Percentiles rank a stretch among this genome's conserved stretches.
Conservation (phyloP, 495 filamentous ascomycete species). For the Annulohypoxylon nitens region DNA sequence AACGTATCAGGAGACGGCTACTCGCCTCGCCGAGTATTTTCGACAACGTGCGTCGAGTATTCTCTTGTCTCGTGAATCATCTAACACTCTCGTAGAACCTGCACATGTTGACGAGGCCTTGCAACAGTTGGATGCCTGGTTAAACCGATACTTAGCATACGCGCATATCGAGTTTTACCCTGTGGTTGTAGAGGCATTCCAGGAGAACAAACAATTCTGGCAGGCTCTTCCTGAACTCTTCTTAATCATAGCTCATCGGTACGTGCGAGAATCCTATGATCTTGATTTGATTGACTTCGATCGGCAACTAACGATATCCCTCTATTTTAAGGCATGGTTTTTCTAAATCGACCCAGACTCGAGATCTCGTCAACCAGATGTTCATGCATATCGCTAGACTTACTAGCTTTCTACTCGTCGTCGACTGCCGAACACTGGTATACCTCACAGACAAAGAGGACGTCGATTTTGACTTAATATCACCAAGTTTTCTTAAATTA, state of each 20-base stretch:
- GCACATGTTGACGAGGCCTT: slow-evolving; percentile 56
- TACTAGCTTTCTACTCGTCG: slow-evolving; percentile 42
- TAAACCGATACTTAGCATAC: slow-evolving; percentile 57
- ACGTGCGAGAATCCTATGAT: slow-evolving; percentile 13
- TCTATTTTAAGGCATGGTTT: slow-evolving; percentile 28
- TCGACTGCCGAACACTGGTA: slow-evolving; percentile 41
- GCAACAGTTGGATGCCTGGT: slow-evolving; percentile 57
- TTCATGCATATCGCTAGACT: slow-evolving; percentile 45
- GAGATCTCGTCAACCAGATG: slow-evolving; percentile 45
- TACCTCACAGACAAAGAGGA: slow-evolving; percentile 30
- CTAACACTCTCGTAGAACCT: slow-evolving; percentile 49
- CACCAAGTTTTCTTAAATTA: slow-evolving; percentile 44
- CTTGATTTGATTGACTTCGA: background rate
- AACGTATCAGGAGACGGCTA: slow-evolving; percentile 54
- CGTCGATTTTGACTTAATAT: slow-evolving; percentile 41
- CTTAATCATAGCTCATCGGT: slow-evolving; percentile 42
- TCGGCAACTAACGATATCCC: slow-evolving; percentile 10
- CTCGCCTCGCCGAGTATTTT: slow-evolving; percentile 54
- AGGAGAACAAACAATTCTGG: slow-evolving; percentile 54
- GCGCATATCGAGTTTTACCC: slow-evolving; percentile 39
- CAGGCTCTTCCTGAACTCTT: slow-evolving; percentile 46
- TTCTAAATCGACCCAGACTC: slow-evolving; percentile 38
- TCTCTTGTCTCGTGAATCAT: slow-evolving; percentile 24
- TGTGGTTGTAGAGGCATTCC: slow-evolving; percentile 54
- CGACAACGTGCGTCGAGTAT: slow-evolving; percentile 52